Percentiles rank a stretch among this genome's conserved stretches.
phyloP scores from a whole-genome alignment of 2,329 filamentous ascomycete species.

The Emmonsiellopsis sp. region DNA sequence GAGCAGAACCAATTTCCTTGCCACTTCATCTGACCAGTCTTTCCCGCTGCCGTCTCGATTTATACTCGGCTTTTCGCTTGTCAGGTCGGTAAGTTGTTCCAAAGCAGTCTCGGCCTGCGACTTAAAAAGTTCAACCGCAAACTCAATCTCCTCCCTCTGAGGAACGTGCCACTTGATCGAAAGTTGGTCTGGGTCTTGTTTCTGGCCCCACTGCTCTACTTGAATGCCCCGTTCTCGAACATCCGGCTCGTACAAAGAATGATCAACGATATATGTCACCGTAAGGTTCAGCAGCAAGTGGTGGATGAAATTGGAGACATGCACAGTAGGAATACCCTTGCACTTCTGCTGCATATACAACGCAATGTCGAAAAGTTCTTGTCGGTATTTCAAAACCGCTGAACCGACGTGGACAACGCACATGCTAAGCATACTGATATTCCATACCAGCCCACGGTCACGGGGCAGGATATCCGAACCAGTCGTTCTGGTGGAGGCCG shows the following conservation, averaged over 20 bases:
- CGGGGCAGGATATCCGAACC: conserved; percentile 88
- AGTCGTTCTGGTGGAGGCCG: conserved; percentile 86
- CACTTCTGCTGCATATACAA: conserved; percentile 96
- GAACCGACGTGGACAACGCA: conserved; percentile 91
- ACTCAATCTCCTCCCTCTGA: conserved; percentile 66
- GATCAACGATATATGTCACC: conserved; percentile 86
- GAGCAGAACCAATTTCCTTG: conserved; percentile 76
- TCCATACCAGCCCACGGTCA: conserved; percentile 90
- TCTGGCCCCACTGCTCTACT: conserved; percentile 73
- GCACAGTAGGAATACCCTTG: conserved; percentile 83
- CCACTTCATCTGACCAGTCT: conserved; percentile 97
- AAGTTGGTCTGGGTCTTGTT: conserved; percentile 63
- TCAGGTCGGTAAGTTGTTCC: conserved; percentile 65
- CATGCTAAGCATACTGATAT: conserved; percentile 95
- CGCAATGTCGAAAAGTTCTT: conserved; percentile 83
- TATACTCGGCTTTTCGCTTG: conserved; percentile 68
- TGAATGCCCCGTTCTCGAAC: conserved; percentile 62
- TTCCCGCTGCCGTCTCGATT: conserved; percentile 93
- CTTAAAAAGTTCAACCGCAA: conserved; percentile 82
- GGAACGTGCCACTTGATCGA: conserved; percentile 90
- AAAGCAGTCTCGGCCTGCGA: conserved; percentile 71
- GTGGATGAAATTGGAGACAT: conserved; percentile 96
- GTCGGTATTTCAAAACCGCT: conserved; percentile 78
- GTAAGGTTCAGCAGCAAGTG: conserved; percentile 91
- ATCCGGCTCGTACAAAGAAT: conserved; percentile 74